Conservation (phyloP, 1,284 basidiomycete genomes). For the Tranzscheliella williamsii region DNA sequence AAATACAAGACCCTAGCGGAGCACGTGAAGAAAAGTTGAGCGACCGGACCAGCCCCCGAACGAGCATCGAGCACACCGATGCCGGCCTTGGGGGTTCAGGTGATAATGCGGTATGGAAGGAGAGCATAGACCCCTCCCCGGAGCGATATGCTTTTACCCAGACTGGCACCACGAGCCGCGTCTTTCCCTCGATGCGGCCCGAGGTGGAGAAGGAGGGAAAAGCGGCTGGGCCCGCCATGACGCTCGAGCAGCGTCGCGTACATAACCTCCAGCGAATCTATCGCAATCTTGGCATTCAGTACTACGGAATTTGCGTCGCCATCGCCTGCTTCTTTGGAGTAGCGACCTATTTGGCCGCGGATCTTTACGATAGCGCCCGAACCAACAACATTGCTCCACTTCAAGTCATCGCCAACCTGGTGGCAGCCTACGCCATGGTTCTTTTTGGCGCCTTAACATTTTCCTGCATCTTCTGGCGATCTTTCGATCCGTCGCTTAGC, state of each 20-base stretch:
- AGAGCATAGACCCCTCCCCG: background rate
- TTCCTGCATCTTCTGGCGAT: constrained; percentile 13
- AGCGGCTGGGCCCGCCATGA: background rate
- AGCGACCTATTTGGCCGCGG: background rate
- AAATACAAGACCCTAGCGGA: background rate
- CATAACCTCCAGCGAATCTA: constrained; percentile 9
- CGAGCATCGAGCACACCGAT: background rate
- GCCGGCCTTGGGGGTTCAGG: background rate
- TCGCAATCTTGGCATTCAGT: constrained; percentile 16
- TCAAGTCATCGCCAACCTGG: background rate
- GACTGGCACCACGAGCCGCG: constrained; percentile 2
- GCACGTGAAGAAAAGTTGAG: background rate
- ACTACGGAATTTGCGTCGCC: constrained; percentile 9
- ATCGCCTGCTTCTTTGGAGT: constrained; percentile 7
- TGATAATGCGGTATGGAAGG: background rate
- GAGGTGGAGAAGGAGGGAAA: background rate
- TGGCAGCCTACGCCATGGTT: constrained; percentile 4
- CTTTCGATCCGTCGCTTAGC: constrained; percentile 30
- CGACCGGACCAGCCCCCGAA: background rate
- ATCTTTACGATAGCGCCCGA: constrained; percentile 6
- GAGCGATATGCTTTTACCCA: background rate
- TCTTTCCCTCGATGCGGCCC: constrained; percentile 7
- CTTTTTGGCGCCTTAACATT: constrained; percentile 3
- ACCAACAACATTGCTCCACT: background rate
- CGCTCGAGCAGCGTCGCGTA: constrained; percentile 5